Percentiles rank a stretch among this genome's conserved stretches.
phyloP scores from a whole-genome alignment of 2,329 filamentous ascomycete species.

The Colletotrichum horii region DNA sequence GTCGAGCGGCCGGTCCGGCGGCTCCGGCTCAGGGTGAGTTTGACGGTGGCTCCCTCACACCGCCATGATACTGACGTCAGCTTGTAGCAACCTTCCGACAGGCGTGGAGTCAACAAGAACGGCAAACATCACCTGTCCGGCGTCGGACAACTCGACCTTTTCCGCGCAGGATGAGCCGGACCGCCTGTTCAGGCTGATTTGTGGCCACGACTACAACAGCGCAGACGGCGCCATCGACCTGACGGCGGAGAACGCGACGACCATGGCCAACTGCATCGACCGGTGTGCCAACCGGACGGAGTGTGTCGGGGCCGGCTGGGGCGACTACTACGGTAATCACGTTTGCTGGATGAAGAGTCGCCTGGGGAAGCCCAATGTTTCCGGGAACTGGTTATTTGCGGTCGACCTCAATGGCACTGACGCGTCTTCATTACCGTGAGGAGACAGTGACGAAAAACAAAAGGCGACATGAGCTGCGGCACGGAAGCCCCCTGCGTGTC shows the following conservation, averaged over 20 bases:
- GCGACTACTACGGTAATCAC: slow-evolving; percentile 18
- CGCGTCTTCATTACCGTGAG: neutral
- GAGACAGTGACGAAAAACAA: neutral
- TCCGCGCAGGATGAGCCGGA: neutral
- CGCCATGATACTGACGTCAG: neutral
- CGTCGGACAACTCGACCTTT: slow-evolving; percentile 14
- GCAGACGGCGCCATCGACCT: slow-evolving; percentile 20
- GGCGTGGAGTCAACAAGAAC: neutral
- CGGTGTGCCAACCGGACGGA: slow-evolving; percentile 20
- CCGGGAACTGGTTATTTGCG: slow-evolving; percentile 16
- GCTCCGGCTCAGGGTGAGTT: neutral
- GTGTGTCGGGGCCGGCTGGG: slow-evolving; percentile 27
- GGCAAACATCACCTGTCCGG: slow-evolving; percentile 22
- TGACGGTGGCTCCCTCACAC: too few relatives aligned
- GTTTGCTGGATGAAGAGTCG: slow-evolving; percentile 27
- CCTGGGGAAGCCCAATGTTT: slow-evolving; percentile 11
- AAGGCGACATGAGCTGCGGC: neutral
- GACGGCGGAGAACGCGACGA: slow-evolving; percentile 3
- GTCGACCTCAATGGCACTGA: slow-evolving; percentile 4
- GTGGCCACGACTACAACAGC: slow-evolving; percentile 25
- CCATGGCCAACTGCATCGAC: slow-evolving; percentile 28
- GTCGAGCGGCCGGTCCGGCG: neutral
- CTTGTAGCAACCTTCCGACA: neutral
- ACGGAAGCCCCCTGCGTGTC: neutral
- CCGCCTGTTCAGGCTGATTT: slow-evolving; percentile 19